phyloP scores from a whole-genome alignment of 139 green algal genomes.

The Auxenochlorella pyrenoidosa region DNA sequence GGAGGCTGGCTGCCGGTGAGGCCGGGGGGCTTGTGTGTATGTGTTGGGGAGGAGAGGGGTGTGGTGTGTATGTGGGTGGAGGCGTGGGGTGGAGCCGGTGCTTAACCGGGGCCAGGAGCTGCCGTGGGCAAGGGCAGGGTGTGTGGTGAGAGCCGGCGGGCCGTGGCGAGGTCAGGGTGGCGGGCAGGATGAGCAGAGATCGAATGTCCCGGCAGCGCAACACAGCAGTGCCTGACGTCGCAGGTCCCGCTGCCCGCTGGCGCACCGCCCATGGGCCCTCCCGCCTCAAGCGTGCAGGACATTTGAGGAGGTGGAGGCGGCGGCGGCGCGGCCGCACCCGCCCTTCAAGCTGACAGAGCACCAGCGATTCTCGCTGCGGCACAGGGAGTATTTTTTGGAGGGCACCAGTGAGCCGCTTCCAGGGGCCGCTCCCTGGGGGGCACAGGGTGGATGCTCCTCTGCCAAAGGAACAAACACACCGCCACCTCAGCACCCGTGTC shows the following conservation, averaged over 20 bases:
- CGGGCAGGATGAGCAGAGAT: too few relatives aligned
- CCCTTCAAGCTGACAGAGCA: background rate
- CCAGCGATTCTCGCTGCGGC: constrained; percentile 13
- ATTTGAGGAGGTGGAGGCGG: constrained; percentile 24
- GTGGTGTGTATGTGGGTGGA: background rate
- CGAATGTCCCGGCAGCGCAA: too few relatives aligned
- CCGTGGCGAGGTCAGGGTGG: too few relatives aligned
- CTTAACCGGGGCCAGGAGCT: too few relatives aligned
- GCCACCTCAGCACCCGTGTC: background rate
- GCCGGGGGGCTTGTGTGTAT: too few relatives aligned
- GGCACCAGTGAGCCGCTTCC: background rate
- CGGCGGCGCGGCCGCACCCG: background rate
- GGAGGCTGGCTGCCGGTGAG: background rate
- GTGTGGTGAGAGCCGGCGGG: background rate
- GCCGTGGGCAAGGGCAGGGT: background rate
- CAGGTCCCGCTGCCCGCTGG: too few relatives aligned
- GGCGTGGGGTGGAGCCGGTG: background rate
- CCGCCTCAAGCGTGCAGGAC: background rate
- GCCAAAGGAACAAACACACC: too few relatives aligned
- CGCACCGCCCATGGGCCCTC: too few relatives aligned
- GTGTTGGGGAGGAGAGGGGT: background rate
- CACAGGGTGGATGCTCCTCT: too few relatives aligned
- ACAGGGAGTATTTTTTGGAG: constrained; percentile 11
- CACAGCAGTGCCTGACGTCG: too few relatives aligned
- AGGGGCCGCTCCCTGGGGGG: too few relatives aligned